phyloP scores from a whole-genome alignment of 805 yeast species.

The Candida takata region DNA sequence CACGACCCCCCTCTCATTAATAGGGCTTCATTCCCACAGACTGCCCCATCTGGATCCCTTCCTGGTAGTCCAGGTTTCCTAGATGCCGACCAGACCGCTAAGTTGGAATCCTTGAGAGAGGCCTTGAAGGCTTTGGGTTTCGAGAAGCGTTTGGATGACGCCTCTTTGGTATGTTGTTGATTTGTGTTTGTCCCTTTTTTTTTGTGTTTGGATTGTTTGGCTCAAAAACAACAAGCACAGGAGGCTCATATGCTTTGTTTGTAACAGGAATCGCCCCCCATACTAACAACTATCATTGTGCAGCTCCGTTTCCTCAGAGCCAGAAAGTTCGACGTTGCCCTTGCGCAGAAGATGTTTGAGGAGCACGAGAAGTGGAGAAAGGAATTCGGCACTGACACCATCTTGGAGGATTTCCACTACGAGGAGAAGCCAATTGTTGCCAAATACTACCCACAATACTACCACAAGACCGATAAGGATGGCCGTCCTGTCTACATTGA shows the following conservation, averaged over 20 bases:
- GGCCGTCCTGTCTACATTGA: conserved; percentile 96
- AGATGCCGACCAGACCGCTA: conserved; percentile 57
- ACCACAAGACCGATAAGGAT: conserved; percentile 93
- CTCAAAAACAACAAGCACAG: background rate
- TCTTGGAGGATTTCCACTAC: conserved; percentile 81
- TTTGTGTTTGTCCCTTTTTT: too few species aligned
- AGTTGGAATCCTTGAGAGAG: conserved; percentile 51
- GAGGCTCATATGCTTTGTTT: background rate
- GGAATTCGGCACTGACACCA: conserved; percentile 79
- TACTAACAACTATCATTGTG: background rate
- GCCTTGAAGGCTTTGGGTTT: conserved; percentile 58
- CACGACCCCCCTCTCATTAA: background rate
- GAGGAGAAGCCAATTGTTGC: conserved; percentile 91
- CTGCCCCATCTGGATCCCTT: conserved; percentile 50
- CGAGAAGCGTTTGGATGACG: conserved; percentile 78
- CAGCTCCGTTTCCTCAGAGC: conserved; percentile 80
- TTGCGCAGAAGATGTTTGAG: conserved; percentile 75
- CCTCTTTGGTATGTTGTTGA: conserved; percentile 39
- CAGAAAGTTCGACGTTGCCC: conserved; percentile 80
- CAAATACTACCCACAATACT: conserved; percentile 88
- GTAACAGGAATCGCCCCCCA: too few species aligned
- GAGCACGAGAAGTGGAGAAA: conserved; percentile 90
- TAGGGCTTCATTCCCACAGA: conserved; percentile 59
- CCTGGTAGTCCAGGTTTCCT: conserved; percentile 81
- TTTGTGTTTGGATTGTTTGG: background rate